Evolutionary conservation across 768 basidiomycete genomes (phyloP).

Genomic region (Saitozyma podzolica): DNA sequence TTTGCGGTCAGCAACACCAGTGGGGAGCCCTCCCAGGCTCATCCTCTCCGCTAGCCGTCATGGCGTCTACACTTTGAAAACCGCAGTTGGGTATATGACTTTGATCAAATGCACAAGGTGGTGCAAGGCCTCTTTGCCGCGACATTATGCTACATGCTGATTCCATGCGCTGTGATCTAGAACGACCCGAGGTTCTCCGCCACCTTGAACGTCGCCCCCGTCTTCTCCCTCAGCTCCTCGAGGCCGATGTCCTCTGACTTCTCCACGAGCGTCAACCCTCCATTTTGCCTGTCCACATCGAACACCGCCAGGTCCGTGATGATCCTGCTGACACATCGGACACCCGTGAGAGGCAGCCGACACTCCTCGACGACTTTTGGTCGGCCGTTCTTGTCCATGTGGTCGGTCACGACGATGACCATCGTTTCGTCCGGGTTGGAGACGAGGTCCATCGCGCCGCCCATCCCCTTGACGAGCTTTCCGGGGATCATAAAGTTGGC

Average conservation of each 20-base stretch:
- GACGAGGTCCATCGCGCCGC: constrained; percentile 94
- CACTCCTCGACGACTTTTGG: constrained; percentile 84
- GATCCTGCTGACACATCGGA: constrained; percentile 81
- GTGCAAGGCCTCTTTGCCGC: background rate
- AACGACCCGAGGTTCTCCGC: constrained; percentile 26
- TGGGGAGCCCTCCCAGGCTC: no score
- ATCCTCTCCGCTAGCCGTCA: no score
- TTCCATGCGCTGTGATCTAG: background rate
- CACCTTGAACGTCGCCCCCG: constrained; percentile 71
- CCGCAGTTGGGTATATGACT: no score
- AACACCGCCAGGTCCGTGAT: constrained; percentile 89
- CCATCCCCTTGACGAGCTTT: constrained; percentile 65
- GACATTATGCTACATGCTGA: background rate
- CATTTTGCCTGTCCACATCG: constrained; percentile 69
- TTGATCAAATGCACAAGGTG: no score
- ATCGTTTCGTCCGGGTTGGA: constrained; percentile 95
- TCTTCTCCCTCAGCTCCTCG: constrained; percentile 83
- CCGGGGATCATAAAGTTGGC: constrained; percentile 99
- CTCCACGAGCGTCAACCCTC: constrained; percentile 73
- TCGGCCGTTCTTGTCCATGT: constrained; percentile 82
- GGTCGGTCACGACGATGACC: constrained; percentile 84
- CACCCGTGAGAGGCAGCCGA: constrained; percentile 82
- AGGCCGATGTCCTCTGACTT: constrained; percentile 79
- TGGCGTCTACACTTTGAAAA: no score
- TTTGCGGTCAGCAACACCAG: no score